Base-by-base conservation (phyloP, 2,329 filamentous ascomycete genomes). In the Taxawa tesnikishii region DNA sequence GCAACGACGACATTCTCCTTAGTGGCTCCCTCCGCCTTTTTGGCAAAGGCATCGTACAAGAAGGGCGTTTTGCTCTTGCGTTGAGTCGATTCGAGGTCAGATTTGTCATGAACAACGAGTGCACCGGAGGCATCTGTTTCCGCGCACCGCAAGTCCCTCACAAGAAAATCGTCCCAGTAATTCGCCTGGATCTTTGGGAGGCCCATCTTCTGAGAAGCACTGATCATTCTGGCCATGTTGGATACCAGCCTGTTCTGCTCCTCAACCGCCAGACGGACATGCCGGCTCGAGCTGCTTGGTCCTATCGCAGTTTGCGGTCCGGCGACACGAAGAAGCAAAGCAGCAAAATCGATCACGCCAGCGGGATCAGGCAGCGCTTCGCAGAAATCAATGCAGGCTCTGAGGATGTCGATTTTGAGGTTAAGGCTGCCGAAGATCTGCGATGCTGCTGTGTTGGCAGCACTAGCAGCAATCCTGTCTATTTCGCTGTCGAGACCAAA, bases 101-200 rank as follows among this genome's bases (percentile, higher is more conserved):
- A 32, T n/a, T 41, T 42, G 9, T 37, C 34, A 17, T 41, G 42
- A 18, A 38, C 37, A 31, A 83, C 69, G 0, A 83, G 78, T 11
- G 69, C 68, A 42, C 71, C 68, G 8, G 68, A 67, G 26, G 21
- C 28, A 10, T 38, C 21, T 12, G 32, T 33, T 11, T 38, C 36
- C 11, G 85, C 73, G 26, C 93, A 62, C 33, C 77, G 72, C 44
- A 93, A 63, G 40, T 75, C 75, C 30, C 90, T 76, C 28, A 98
- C 70, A 6, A 98, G 64, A 45, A 96, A 96, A 48, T 94, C 84
- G 53, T 98, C 90, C 90, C 90, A 98, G 51, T 94, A 98, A 44
- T 90, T 81, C 5, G 84, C 85, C 32, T 75, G 68, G 26, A 88
- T 57, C 34, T 79, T 60, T 4, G 69, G 62, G 16, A 85, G 60